These are phyloP conservation scores for Mycena olivaceomarginata DNA, from an alignment of 768 basidiomycete genomes.

Conservation along the genomic window DNA sequence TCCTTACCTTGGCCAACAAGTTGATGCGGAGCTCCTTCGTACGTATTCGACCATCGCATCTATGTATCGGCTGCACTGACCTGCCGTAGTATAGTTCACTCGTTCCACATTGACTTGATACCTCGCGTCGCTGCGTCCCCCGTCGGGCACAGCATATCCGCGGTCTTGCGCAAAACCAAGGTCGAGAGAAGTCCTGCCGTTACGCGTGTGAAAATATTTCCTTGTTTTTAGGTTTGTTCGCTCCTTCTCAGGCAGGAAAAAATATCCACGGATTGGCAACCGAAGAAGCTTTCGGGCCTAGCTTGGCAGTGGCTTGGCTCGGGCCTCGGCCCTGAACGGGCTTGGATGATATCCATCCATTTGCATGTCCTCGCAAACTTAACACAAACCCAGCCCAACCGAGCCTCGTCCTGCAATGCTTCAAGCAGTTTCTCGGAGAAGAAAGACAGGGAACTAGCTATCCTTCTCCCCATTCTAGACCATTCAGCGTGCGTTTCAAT, in stretches of 20 bases:
- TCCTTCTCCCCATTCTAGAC: too few relatives aligned
- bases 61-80: slow-evolving; percentile 6
- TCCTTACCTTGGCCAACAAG: too few relatives aligned
- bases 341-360: not conserved
- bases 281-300: slow-evolving; percentile 6
- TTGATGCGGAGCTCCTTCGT: slow-evolving; percentile 1
- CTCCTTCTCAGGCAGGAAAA: not conserved
- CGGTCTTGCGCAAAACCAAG: not conserved
- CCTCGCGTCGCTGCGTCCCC: slow-evolving; percentile 1
- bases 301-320: not conserved
- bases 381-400: too few relatives aligned
- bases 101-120: slow-evolving; percentile 3
- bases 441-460: too few relatives aligned
- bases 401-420: too few relatives aligned
- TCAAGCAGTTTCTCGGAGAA: too few relatives aligned
- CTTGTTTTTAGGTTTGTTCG: not conserved
- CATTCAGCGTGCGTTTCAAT: too few relatives aligned
- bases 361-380: too few relatives aligned
- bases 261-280: not conserved
- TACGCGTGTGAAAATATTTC: too few relatives aligned
- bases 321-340: slow-evolving; percentile 3
- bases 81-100: not conserved
- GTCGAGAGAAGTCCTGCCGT: not conserved
- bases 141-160: not conserved
- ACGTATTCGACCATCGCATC: not conserved